Evolutionary conservation across 345 rosid species (phyloP), one percentile per base, ranked within the genome.

Genomic region (Lepidium sativum): DNA sequence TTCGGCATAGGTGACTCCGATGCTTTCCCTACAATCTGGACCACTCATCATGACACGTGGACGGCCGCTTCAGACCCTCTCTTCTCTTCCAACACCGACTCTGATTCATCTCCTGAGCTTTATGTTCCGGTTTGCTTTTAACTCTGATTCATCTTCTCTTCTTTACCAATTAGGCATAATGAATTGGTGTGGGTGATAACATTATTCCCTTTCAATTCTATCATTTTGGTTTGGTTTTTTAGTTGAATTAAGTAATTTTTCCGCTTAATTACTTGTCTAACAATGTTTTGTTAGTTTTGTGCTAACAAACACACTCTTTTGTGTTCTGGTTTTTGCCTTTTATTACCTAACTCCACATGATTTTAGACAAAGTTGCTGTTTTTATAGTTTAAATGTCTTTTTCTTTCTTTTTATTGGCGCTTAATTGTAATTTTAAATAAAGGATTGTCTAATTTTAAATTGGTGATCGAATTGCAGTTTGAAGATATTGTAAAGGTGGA

Each of bases 401-500:
- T 57, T 17, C n/a, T 12, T 23, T 25, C 6, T 25, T 25, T 25
- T 4, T 25, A 4, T 25, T 57, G 49, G 13, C 18, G 32, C 17
- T n/a, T 38, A 13, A 56, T 23, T 57, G 35, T 23, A 23, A n/a
- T 18, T 9, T n/a, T 39, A 23, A 23, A 7, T 11, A 18, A 16
- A 11, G 29, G 29, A 1, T 16, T 57, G 59, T 21, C 67, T 70
- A 14, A 70, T 1, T 35, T 8, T 54, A n/a, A n/a, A 13, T 68
- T 31, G n/a, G 33, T 6, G 27, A 23, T 23, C 4, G 31, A 13
- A 7, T 32, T 73, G 75, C 89, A 95, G 99, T 88, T 85, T 58
- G 99, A 88, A 43, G 96, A 95, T 70, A 95, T 91, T 80, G 89
- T 82, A 27, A 95, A 91, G 51, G 75, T 95, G 69, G 97, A 94